Evolutionary conservation across 1,284 basidiomycete species (phyloP).

Genomic region (Cutaneotrichosporon cutaneum): DNA sequence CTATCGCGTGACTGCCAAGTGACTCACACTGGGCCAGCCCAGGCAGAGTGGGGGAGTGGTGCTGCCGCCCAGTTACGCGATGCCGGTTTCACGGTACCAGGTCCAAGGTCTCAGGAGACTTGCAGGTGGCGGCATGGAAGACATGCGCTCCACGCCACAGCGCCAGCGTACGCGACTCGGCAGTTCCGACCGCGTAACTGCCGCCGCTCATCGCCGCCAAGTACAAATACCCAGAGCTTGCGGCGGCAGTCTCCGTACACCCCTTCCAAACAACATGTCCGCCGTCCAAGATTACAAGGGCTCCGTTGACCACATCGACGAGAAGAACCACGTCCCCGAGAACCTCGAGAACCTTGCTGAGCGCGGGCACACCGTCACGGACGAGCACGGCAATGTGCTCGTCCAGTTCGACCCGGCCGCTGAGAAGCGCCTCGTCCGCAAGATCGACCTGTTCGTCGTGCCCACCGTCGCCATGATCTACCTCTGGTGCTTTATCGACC

Average conservation of each 20-base stretch:
- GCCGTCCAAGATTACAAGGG: neutral
- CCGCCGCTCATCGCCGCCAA: neutral
- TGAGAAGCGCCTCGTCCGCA: constrained; percentile 26
- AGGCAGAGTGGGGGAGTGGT: no score
- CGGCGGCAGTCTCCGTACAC: neutral
- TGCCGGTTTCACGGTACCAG: no score
- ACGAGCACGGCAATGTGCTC: constrained; percentile 16
- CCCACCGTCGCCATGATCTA: constrained; percentile 26
- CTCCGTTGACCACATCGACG: constrained; percentile 2
- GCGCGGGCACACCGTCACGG: constrained; percentile 18
- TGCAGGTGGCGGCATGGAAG: no score
- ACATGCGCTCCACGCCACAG: no score
- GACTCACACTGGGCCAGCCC: no score
- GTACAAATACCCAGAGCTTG: neutral
- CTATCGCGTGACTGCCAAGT: no score
- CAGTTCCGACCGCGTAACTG: no score
- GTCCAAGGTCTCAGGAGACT: no score
- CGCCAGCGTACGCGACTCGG: no score
- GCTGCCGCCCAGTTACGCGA: no score
- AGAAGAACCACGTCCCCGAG: constrained; percentile 1
- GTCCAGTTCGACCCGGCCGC: constrained; percentile 22
- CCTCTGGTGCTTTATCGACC: constrained; percentile 25
- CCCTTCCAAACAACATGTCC: neutral
- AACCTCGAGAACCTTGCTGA: constrained; percentile 11
- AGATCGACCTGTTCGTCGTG: constrained; percentile 29